These are phyloP conservation scores for Lactifluus hygrophoroides DNA, from an alignment of 768 basidiomycete species.

Conservation along the genomic window DNA sequence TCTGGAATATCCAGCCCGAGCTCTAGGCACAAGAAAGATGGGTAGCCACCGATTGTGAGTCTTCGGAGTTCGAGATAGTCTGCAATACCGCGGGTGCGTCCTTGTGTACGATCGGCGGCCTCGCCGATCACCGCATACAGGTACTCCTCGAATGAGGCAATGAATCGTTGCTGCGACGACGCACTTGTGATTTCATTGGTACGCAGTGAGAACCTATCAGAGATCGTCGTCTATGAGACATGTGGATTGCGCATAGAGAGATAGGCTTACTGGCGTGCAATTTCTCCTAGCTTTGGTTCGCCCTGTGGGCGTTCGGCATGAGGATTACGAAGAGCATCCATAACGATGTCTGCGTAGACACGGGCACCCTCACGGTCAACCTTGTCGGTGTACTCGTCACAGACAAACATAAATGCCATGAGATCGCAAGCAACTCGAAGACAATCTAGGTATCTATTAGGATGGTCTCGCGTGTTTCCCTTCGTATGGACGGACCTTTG, in stretches of 20 bases:
- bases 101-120: constrained; percentile 28
- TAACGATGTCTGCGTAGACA: constrained; percentile 26
- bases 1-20: constrained; percentile 33
- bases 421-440: constrained; percentile 39
- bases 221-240: neutral
- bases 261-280: constrained; percentile 30
- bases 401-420: constrained; percentile 42
- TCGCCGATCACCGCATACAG: constrained; percentile 32
- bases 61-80: constrained; percentile 35
- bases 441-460: neutral
- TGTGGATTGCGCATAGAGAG: neutral
- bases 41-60: constrained; percentile 32
- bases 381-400: constrained; percentile 43
- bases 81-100: no score
- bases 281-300: constrained; percentile 33
- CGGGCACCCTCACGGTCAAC: constrained; percentile 26
- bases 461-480: neutral
- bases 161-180: constrained; percentile 28
- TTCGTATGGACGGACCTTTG: constrained; percentile 25
- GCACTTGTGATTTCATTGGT: constrained; percentile 23
- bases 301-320: constrained; percentile 27
- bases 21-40: constrained; percentile 31
- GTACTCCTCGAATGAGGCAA: constrained; percentile 31
- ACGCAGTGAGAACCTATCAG: neutral
- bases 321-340: no score